Percentiles rank a stretch among this genome's conserved stretches.
Conservation (phyloP, 192 early-diverging fungal genomes). For the Entomortierella parvispora region DNA sequence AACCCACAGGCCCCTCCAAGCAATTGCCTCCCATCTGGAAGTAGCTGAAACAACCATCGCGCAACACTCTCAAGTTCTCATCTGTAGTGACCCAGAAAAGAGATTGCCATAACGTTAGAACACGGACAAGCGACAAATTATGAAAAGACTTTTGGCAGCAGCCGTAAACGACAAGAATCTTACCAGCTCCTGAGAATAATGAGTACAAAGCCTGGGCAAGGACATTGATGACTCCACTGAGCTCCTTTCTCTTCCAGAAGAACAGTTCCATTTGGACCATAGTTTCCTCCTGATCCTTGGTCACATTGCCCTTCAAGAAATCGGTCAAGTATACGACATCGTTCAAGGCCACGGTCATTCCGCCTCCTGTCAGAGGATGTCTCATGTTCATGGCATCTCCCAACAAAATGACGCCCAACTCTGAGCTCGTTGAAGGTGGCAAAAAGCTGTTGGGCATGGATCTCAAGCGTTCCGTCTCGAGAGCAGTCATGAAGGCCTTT, state of each 20-base stretch:
- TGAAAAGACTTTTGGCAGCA: too few relatives aligned
- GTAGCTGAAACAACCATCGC: slow-evolving; percentile 90
- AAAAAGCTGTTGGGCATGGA: slow-evolving; percentile 93
- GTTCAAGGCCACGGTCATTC: slow-evolving; percentile 97
- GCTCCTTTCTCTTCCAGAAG: slow-evolving; percentile 83
- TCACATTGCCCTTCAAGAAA: slow-evolving; percentile 58
- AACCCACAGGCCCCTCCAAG: slow-evolving; percentile 82
- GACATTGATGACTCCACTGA: slow-evolving; percentile 85
- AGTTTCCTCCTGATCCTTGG: slow-evolving; percentile 61
- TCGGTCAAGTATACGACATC: slow-evolving; percentile 84
- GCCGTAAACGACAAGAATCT: slow-evolving; percentile 11
- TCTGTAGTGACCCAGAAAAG: slow-evolving; percentile 51
- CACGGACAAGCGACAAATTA: too few relatives aligned
- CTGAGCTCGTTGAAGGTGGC: slow-evolving; percentile 82
- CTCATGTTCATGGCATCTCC: slow-evolving; percentile 98
- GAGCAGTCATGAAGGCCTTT: slow-evolving; percentile 65
- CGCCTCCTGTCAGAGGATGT: slow-evolving; percentile 94
- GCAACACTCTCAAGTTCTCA: slow-evolving; percentile 75
- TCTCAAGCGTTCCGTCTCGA: slow-evolving; percentile 79
- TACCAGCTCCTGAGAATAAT: slow-evolving; percentile 85
- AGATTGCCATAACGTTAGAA: not conserved
- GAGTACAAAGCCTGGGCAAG: slow-evolving; percentile 92
- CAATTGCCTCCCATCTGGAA: slow-evolving; percentile 86
- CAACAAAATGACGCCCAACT: slow-evolving; percentile 80
- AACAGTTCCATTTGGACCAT: slow-evolving; percentile 66